Evolutionary conservation across 148 eudicot species (phyloP).

Genomic region (Rhododendron molle): DNA sequence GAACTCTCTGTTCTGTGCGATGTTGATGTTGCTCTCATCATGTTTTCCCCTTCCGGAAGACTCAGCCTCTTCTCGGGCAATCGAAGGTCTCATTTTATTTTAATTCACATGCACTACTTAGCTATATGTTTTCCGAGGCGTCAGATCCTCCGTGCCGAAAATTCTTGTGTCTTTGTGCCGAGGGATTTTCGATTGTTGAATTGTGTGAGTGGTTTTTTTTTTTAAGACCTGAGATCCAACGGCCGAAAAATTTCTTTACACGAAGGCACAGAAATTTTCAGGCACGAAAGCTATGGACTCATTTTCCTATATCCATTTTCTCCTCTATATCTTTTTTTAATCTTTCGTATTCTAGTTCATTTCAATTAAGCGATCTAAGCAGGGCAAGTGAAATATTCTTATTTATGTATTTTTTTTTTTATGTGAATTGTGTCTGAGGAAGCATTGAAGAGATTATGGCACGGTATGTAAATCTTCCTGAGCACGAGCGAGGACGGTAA

Average conservation of each 20-base stretch:
- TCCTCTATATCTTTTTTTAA: not conserved
- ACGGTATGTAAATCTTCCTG: conserved; percentile 46
- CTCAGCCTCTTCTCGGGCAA: conserved; percentile 49
- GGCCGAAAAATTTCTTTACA: no score
- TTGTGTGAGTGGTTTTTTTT: no score
- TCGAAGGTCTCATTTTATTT: conserved; percentile 19
- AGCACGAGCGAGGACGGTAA: conserved; percentile 56
- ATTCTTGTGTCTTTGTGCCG: no score
- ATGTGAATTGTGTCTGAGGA: not conserved
- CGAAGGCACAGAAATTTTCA: no score
- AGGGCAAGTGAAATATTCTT: not conserved
- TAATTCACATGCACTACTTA: not conserved
- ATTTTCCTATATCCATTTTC: not conserved
- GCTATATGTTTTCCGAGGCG: not conserved
- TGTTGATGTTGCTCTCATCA: conserved; percentile 58
- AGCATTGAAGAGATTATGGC: conserved; percentile 48
- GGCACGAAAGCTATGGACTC: no score
- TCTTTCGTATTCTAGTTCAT: not conserved
- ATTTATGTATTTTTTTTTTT: not conserved
- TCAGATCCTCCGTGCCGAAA: no score
- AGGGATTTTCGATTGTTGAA: no score
- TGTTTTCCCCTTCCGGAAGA: conserved; percentile 72
- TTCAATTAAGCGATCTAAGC: not conserved
- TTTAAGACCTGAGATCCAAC: accelerated
- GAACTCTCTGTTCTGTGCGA: conserved; percentile 63